These are phyloP conservation scores for Agrostemma githago DNA, from an alignment of 148 eudicot genomes.

Conservation along the genomic window DNA sequence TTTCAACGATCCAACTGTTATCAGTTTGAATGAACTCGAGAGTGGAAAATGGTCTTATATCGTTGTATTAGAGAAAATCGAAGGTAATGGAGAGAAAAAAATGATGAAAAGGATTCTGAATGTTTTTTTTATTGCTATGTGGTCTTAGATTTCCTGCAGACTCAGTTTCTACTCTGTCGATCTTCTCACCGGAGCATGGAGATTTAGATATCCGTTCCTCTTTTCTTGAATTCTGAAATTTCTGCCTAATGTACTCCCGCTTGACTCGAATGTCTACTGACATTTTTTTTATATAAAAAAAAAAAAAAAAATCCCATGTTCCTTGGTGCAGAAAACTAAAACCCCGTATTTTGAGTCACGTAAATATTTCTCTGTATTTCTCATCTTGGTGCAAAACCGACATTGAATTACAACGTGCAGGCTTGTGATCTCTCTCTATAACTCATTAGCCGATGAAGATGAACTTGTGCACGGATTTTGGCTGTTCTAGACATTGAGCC, in stretches of 20 bases:
- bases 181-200: conserved; percentile 52
- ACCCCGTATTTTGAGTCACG: background rate
- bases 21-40: too few species aligned
- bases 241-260: conserved; percentile 4
- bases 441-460: conserved; percentile 59
- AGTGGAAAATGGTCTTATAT: too few species aligned
- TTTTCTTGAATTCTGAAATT: conserved; percentile 54
- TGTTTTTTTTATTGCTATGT: conserved; percentile 33
- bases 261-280: conserved; percentile 3
- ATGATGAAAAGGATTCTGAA: conserved; percentile 9
- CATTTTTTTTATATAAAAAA: background rate
- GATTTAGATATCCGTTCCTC: conserved; percentile 62
- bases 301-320: background rate
- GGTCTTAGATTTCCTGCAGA: conserved; percentile 47
- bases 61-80: too few species aligned
- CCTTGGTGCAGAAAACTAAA: background rate
- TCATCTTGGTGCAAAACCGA: conserved; percentile 3
- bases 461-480: conserved; percentile 45
- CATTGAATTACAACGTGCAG: conserved; percentile 39
- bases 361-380: background rate
- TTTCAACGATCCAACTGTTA: too few species aligned
- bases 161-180: conserved; percentile 37
- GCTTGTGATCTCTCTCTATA: conserved; percentile 58
- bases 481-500: conserved; percentile 32
- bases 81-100: too few species aligned